Evolutionary conservation across 345 rosid species (phyloP), one percentile per base, ranked within the genome.

Genomic region (Eucalyptus marginata): DNA sequence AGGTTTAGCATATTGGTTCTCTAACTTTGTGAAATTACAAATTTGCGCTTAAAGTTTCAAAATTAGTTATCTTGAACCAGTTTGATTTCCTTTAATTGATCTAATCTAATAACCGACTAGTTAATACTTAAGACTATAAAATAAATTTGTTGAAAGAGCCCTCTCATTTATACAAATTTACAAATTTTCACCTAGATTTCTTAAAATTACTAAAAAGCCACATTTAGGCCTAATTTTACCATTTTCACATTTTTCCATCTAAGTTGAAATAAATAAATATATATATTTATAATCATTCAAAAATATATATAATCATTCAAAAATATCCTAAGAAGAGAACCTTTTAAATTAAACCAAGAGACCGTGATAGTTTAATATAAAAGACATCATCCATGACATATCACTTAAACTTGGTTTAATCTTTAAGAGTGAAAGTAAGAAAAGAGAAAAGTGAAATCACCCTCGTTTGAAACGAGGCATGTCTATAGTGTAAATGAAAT

Each of bases 21-120:
- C 40, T 31, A 15, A n/a, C 40, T n/a, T 14, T 31, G 1, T 66
- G 43, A 66, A 15, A 66, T 14, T 66, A 66, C 4, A 2, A 31
- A 1, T 31, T 66, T 66, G 10, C 20, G 3, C 20, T 31, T 29
- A n/a, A 14, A 64, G 76, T 64, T 64, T 64, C 76, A n/a, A 64
- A 64, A n/a, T 7, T 64, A 64, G 0, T 64, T 64, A 66, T 16
- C 33, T 31, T n/a, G 1, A 15, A 13, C 17, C 18, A 1, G 20
- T 66, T 31, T 31, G 27, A 24, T 56, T 66, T 66, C 22, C 40
- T 14, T 31, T 66, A 31, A 66, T 66, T 31, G 79, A 66, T 66
- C 22, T 31, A 31, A 31, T 16, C 40, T 66, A 16, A 66, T 66
- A 15, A 15, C 0, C 12, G 6, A 31, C 20, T 16, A 31, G 18